Percentiles rank a stretch among this genome's conserved stretches.
phyloP scores from a whole-genome alignment of 371 early-diverging fungal genomes.

The Saksenaea oblongispora region DNA sequence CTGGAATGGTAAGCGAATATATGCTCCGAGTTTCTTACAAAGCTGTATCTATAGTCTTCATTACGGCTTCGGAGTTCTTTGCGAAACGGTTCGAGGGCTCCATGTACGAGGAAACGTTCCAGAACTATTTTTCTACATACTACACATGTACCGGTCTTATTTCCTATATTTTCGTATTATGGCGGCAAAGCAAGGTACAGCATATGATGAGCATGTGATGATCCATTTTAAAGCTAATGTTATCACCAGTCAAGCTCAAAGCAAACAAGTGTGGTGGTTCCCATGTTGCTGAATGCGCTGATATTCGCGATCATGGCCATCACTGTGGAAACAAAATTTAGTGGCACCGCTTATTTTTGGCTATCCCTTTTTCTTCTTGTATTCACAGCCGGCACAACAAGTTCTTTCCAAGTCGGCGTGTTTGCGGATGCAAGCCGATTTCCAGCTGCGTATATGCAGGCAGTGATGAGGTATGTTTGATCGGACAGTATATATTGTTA shows the following conservation, averaged over 20 bases:
- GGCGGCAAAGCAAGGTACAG: conserved; percentile 63
- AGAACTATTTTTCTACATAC: conserved; percentile 75
- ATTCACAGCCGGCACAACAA: conserved; percentile 63
- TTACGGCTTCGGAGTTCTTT: conserved; percentile 78
- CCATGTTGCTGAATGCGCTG: conserved; percentile 34
- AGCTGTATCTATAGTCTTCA: conserved; percentile 56
- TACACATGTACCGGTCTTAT: conserved; percentile 65
- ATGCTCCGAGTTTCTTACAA: not conserved
- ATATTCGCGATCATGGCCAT: conserved; percentile 38
- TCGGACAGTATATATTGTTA: not conserved
- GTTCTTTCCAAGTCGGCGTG: conserved; percentile 68
- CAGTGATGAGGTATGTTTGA: conserved; percentile 63
- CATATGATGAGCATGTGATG: not conserved
- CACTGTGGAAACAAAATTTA: conserved; percentile 28
- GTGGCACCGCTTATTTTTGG: conserved; percentile 58
- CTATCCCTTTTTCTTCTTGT: conserved; percentile 59
- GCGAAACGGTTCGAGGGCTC: conserved; percentile 61
- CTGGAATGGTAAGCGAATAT: conserved; percentile 70
- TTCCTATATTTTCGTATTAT: conserved; percentile 56
- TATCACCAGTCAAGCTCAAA: not conserved
- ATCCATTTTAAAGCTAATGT: not conserved
- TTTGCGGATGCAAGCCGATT: conserved; percentile 78
- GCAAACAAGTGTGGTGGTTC: conserved; percentile 24
- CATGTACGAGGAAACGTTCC: conserved; percentile 64
- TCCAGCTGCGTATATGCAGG: conserved; percentile 72